A percentile compares a stretch with the other conserved stretches of the same genome.
Evolutionary conservation across 352 stramenopile genomes (phyloP).

Genomic region (Phytopythium delawarense): DNA sequence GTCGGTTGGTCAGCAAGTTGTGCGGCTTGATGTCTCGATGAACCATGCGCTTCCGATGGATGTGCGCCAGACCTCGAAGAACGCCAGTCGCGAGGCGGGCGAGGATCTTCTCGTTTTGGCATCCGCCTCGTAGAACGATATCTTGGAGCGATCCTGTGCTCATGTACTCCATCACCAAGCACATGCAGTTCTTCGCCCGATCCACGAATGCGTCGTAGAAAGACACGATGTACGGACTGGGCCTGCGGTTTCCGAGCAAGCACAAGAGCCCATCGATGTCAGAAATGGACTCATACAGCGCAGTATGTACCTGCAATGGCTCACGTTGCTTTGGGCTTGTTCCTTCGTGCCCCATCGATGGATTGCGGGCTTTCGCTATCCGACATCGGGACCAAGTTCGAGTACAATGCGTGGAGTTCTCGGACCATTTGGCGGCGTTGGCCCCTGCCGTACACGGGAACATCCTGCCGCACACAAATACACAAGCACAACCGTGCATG

Average conservation of each 20-base stretch:
- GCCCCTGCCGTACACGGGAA: conserved; percentile 77
- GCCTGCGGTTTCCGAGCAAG: conserved; percentile 17
- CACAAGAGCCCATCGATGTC: conserved; percentile 5
- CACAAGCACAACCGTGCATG: neutral
- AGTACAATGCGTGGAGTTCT: conserved; percentile 88
- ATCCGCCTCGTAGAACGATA: conserved; percentile 79
- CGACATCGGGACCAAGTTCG: conserved; percentile 81
- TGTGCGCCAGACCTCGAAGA: conserved; percentile 76
- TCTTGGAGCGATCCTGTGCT: conserved; percentile 89
- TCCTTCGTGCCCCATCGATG: conserved; percentile 16
- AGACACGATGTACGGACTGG: conserved; percentile 87
- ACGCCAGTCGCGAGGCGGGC: conserved; percentile 67
- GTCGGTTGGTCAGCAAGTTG: conserved; percentile 86
- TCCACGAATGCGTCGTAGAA: conserved; percentile 93
- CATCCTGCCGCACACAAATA: conserved; percentile 35
- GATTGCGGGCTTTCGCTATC: conserved; percentile 27
- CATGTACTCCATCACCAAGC: conserved; percentile 93
- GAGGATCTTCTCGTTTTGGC: conserved; percentile 80
- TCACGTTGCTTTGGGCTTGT: conserved; percentile 40
- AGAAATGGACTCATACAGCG: neutral
- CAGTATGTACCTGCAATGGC: conserved; percentile 1
- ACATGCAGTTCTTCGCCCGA: conserved; percentile 84
- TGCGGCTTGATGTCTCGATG: conserved; percentile 92
- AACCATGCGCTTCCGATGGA: conserved; percentile 87
- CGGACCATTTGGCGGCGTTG: conserved; percentile 88